Base-by-base conservation (phyloP, 495 filamentous ascomycete genomes). In the Penicillium herquei region DNA sequence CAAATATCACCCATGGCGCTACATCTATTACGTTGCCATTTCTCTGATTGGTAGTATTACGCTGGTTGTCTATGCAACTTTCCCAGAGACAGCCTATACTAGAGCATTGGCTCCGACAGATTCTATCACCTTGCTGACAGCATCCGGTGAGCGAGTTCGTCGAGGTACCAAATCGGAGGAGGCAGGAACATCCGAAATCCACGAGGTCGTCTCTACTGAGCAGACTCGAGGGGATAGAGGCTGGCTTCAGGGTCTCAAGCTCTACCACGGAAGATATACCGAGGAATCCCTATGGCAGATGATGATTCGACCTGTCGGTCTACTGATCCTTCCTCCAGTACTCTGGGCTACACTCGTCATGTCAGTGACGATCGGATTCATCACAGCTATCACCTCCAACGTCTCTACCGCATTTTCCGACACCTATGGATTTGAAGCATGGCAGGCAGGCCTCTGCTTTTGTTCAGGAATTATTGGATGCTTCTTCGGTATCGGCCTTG, bases 361-460 rank as follows among this genome's bases (percentile, higher is more conserved):
- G 52, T 68, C 78, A 10, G 76, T 76, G 7, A 82, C 78, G 2
- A 78, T 83, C 37, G 78, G 81, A 1, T 81, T 80, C 62, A 63
- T 83, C 12, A 77, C 82, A 0, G 79, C 79, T 17, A 71, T 84
- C 10, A 70, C 73, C 0, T 81, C 78, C 21, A 82, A 81, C 58
- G 76, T 79, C 8, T 73, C 75, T 0, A 56, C 72, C 0, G 80
- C 80, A 7, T 84, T 76, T 55, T 37, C 61, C 7, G 49, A 56
- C 3, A 61, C 73, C 3, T 83, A 83, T 56, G 59, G 61, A 16
- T 80, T 81, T 51, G 51, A 65, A 39, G 61, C 79, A 7, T 82
- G 69, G 66, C 75, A 82, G 49, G 71, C 74, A 1, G 80, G 79
- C 2, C 68, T 82, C 0, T 78, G 74, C 60, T 81, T 79, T 52